Conservation (phyloP, 2,329 filamentous ascomycete species). For the Albifimbria verrucaria region DNA sequence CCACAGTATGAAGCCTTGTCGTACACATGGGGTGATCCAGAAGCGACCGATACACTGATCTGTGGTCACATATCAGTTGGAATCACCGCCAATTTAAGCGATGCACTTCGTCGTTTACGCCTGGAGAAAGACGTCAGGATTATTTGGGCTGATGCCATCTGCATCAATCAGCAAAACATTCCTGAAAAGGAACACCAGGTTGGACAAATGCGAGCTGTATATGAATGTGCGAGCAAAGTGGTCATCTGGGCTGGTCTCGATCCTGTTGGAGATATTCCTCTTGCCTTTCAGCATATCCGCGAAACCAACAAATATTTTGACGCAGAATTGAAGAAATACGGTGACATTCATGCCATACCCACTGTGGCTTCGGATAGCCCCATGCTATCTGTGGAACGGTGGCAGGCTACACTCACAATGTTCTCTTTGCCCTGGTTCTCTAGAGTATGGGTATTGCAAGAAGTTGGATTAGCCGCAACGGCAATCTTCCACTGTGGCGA, state of each 20-base stretch:
- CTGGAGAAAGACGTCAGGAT: background rate
- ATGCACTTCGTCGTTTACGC: background rate
- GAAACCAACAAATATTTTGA: background rate
- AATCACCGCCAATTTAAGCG: background rate
- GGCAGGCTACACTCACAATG: background rate
- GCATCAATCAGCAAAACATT: no score
- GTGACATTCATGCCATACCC: background rate
- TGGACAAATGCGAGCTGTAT: conserved; percentile 7
- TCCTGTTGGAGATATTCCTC: background rate
- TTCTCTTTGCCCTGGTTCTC: background rate
- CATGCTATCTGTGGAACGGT: background rate
- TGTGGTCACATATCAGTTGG: background rate
- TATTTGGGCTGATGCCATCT: conserved; percentile 16
- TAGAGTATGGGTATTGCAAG: background rate
- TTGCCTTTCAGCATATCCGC: background rate
- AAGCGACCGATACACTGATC: background rate
- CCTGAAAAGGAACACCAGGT: conserved; percentile 5
- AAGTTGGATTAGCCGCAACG: background rate
- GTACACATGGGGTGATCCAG: background rate
- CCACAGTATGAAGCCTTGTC: background rate
- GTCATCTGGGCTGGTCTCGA: background rate
- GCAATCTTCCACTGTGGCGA: background rate
- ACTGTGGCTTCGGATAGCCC: background rate
- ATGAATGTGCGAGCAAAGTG: background rate
- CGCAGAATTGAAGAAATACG: background rate